These are phyloP conservation scores for Penicillium nucicola DNA, from an alignment of 495 filamentous ascomycete genomes.

Conservation along the genomic window DNA sequence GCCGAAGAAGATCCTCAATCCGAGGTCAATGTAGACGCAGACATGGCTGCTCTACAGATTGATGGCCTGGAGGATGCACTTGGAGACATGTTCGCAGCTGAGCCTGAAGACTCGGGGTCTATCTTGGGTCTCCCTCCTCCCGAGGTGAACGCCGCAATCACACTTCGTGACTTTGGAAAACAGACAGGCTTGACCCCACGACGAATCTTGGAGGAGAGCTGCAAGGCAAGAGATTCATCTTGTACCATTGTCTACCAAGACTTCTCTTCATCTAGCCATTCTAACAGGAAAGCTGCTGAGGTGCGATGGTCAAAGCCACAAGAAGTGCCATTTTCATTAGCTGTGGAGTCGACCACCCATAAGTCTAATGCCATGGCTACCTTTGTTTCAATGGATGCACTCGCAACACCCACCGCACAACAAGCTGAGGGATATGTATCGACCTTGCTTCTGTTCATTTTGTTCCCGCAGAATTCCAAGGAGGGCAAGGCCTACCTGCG, in stretches of 20 bases:
- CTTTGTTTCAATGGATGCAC: slow-evolving; percentile 65
- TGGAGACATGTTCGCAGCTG: slow-evolving; percentile 64
- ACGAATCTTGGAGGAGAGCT: slow-evolving; percentile 79
- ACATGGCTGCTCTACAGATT: slow-evolving; percentile 43
- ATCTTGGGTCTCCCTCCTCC: slow-evolving; percentile 22
- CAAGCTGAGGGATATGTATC: slow-evolving; percentile 88
- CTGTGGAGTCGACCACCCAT: slow-evolving; percentile 37
- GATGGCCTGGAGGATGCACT: slow-evolving; percentile 56
- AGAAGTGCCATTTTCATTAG: slow-evolving; percentile 45
- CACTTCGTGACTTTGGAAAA: slow-evolving; percentile 80
- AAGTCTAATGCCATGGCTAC: slow-evolving; percentile 43
- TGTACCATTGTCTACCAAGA: slow-evolving; percentile 62
- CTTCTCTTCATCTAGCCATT: slow-evolving; percentile 68
- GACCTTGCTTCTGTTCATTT: slow-evolving; percentile 73
- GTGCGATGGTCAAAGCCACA: slow-evolving; percentile 81
- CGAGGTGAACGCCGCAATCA: slow-evolving; percentile 31
- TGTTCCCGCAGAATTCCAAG: slow-evolving; percentile 71
- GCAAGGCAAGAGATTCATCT: slow-evolving; percentile 72
- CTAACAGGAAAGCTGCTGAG: slow-evolving; percentile 67
- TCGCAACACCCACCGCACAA: slow-evolving; percentile 70
- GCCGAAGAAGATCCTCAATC: slow-evolving; percentile 39
- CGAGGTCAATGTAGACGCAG: slow-evolving; percentile 27
- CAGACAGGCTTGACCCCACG: slow-evolving; percentile 67
- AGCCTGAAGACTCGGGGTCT: slow-evolving; percentile 27
- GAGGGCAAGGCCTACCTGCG: slow-evolving; percentile 83